Base-by-base conservation (phyloP, 2,329 filamentous ascomycete species). In the Pseudogymnoascus sp. region DNA sequence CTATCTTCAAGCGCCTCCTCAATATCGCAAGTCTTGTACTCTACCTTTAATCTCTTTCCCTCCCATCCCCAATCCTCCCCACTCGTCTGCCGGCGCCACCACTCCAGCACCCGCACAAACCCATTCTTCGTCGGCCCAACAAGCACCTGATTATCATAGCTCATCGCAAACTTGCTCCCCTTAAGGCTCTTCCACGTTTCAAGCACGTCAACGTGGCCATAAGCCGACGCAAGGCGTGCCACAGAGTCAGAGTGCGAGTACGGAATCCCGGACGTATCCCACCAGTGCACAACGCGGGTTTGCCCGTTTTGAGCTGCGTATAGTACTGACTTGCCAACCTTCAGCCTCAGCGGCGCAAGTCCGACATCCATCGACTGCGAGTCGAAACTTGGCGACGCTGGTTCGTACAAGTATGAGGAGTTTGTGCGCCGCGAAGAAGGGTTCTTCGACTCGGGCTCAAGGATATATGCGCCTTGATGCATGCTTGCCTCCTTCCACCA, bases 1-100 rank as follows among this genome's bases (percentile, higher is more conserved):
- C 91, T 90, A 72, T 96, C 93, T 73, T 97, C 93, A 40, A 97
- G 81, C 0, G 93, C 93, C 76, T 97, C 93, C 73, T 97, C 93
- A 65, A 97, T 95, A 74, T 96, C 92, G 74, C 92, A 96, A 1
- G 91, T 96, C 74, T 93, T 93, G 75, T 96, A 97, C 74, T 96
- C 91, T 25, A 97, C 92, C 61, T 84, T 83, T 68, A 93, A 81
- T 0, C 87, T 85, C 37, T 77, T 79, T 33, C 80, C 76, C 14
- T 81, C 82, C 41, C 79, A 65, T 0, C 63, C 31, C 43, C 75
- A 82, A 80, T 84, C 41, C 78, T 81, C 78, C 59, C 83, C 80
- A 61, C 82, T 77, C 6, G 83, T 83, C 69, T 87, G 89, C 61
- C 81, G 81, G 71, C 90, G 89, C 93, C 93, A 97, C 93, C 93